These are phyloP conservation scores for Russula griseocarnosa DNA, from an alignment of 768 basidiomycete species.

Conservation along the genomic window DNA sequence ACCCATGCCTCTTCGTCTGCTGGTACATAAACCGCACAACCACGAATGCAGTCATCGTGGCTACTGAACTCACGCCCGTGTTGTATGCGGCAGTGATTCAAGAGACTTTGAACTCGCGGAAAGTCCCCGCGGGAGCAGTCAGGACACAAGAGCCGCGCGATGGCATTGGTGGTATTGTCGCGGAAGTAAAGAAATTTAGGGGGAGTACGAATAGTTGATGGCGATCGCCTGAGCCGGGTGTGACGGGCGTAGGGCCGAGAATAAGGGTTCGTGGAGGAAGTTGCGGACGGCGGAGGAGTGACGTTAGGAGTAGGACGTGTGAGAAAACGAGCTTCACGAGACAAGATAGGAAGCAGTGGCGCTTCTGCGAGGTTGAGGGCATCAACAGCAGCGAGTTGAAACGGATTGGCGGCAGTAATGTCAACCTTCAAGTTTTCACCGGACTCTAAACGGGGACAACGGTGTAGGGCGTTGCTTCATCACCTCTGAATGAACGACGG, in stretches of 20 bases:
- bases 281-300: conserved; percentile 27
- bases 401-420: conserved; percentile 25
- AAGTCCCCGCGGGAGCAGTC: conserved; percentile 47
- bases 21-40: conserved; percentile 41
- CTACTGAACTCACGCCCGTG: conserved; percentile 47
- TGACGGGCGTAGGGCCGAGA: conserved; percentile 33
- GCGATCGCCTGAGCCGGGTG: conserved; percentile 28
- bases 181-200: conserved; percentile 39
- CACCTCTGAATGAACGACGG: neutral
- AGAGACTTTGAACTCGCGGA: conserved; percentile 48
- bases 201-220: conserved; percentile 31
- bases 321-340: conserved; percentile 31
- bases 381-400: conserved; percentile 42
- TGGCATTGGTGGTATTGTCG: conserved; percentile 34
- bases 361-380: conserved; percentile 42
- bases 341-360: conserved; percentile 39
- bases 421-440: neutral
- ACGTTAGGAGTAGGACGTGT: conserved; percentile 29
- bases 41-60: conserved; percentile 49
- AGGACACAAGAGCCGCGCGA: conserved; percentile 42
- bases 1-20: conserved; percentile 36
- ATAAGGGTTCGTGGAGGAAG: conserved; percentile 28
- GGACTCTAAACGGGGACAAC: neutral
- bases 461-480: neutral
- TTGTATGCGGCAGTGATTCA: conserved; percentile 51